A percentile compares a stretch with the other conserved stretches of the same genome.
These are phyloP conservation scores for Diplogelasinospora grovesii DNA, from an alignment of 495 filamentous ascomycete genomes.

Conservation along the genomic window DNA sequence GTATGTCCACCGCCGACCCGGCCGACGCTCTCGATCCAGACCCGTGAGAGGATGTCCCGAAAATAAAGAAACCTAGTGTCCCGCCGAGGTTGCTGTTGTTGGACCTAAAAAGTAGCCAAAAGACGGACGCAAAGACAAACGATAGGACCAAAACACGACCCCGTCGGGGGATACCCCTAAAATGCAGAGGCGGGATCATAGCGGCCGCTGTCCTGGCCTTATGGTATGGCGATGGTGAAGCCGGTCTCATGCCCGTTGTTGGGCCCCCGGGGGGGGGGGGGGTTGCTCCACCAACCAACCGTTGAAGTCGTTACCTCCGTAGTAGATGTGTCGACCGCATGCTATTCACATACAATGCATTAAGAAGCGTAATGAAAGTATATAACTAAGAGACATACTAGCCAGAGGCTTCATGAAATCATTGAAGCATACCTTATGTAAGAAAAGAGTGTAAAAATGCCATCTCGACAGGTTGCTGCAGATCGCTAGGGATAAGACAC, in stretches of 20 bases:
- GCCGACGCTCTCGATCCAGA: slow-evolving; percentile 7
- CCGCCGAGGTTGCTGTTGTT: slow-evolving; percentile 14
- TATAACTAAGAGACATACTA: too few relatives aligned
- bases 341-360: too few relatives aligned
- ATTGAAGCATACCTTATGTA: too few relatives aligned
- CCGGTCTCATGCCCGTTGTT: neutral
- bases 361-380: too few relatives aligned
- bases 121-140: slow-evolving; percentile 21
- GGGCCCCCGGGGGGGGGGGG: neutral
- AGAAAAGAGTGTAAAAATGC: too few relatives aligned
- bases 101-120: slow-evolving; percentile 22
- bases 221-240: slow-evolving; percentile 12
- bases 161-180: slow-evolving; percentile 30
- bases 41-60: slow-evolving; percentile 22
- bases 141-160: slow-evolving; percentile 27
- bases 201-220: slow-evolving; percentile 5
- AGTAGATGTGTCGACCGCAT: too few relatives aligned
- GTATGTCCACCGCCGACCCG: slow-evolving; percentile 22
- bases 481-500: too few relatives aligned
- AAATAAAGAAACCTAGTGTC: slow-evolving; percentile 15
- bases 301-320: too few relatives aligned
- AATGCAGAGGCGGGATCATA: slow-evolving; percentile 19
- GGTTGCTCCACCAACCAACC: too few relatives aligned
- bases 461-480: too few relatives aligned
- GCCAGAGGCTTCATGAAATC: too few relatives aligned